A percentile compares a stretch with the other conserved stretches of the same genome.
Evolutionary conservation across 2,329 filamentous ascomycete genomes (phyloP).

Genomic region (Botrytis paeoniae): DNA sequence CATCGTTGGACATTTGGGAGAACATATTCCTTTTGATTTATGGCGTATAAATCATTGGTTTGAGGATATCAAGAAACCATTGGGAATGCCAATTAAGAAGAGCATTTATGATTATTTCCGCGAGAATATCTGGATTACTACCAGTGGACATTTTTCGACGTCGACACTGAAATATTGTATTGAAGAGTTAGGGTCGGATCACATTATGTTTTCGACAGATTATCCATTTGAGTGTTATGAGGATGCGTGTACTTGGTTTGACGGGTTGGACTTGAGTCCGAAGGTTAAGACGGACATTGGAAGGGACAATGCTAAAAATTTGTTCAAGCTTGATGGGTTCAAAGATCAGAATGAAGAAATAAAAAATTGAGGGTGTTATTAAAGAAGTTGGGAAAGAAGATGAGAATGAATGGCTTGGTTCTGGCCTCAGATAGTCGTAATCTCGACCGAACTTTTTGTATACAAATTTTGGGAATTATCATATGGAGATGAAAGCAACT

Average conservation of each 20-base stretch:
- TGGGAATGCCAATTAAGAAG: conserved; percentile 40
- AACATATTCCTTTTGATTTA: conserved; percentile 49
- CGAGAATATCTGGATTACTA: conserved; percentile 56
- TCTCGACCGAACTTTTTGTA: neutral
- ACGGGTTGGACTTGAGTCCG: conserved; percentile 41
- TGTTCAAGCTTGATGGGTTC: conserved; percentile 38
- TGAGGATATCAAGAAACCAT: conserved; percentile 50
- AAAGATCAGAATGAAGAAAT: conserved; percentile 4
- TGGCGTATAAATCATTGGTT: conserved; percentile 55
- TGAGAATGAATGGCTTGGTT: no score
- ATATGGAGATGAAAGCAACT: neutral
- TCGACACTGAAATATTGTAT: conserved; percentile 50
- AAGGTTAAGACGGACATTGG: conserved; percentile 43
- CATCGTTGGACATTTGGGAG: conserved; percentile 49
- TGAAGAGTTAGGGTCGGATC: conserved; percentile 47
- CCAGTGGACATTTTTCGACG: conserved; percentile 55
- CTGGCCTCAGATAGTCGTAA: neutral
- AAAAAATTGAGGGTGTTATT: neutral
- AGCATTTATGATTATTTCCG: conserved; percentile 52
- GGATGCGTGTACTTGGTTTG: conserved; percentile 43
- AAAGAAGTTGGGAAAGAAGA: no score
- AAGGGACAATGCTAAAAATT: conserved; percentile 45
- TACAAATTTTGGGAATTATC: neutral
- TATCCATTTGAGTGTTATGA: conserved; percentile 51
- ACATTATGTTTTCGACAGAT: conserved; percentile 53